Evolutionary conservation across 2,329 filamentous ascomycete genomes (phyloP).

Genomic region (Xylariaceae sp.): DNA sequence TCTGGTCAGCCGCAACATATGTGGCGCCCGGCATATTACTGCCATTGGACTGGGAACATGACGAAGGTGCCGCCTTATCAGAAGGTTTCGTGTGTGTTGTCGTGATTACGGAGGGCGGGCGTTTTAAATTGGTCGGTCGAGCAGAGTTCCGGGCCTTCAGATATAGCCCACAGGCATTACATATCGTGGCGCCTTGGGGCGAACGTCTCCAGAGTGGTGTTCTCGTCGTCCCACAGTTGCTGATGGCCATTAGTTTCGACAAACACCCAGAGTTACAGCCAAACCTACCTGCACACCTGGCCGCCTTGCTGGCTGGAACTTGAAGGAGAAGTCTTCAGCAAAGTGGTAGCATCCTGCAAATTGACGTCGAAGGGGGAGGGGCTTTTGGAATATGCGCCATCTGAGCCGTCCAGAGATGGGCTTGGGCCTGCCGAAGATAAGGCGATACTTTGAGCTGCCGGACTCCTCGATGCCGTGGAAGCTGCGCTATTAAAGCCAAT

Average conservation of each 20-base stretch:
- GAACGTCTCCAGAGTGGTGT: constrained; percentile 94
- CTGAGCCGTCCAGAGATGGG: constrained; percentile 28
- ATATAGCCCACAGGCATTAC: constrained; percentile 95
- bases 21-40: constrained; percentile 51
- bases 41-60: constrained; percentile 37
- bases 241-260: constrained; percentile 35
- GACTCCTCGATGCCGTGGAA: constrained; percentile 24
- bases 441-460: constrained; percentile 23
- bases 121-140: constrained; percentile 85
- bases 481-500: constrained; percentile 18
- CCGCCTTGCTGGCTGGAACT: constrained; percentile 21
- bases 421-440: constrained; percentile 26
- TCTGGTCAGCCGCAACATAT: constrained; percentile 74
- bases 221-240: constrained; percentile 91
- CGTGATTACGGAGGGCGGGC: constrained; percentile 55
- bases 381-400: constrained; percentile 28
- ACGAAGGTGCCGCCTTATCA: constrained; percentile 36
- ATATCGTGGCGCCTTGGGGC: constrained; percentile 89
- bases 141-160: constrained; percentile 88
- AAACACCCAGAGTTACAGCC: neutral
- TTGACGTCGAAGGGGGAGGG: constrained; percentile 28
- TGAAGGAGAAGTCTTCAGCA: constrained; percentile 15
- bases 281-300: constrained; percentile 33
- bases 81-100: constrained; percentile 41
- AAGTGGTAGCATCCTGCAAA: constrained; percentile 17